Evolutionary conservation across 345 rosid species (phyloP).

Genomic region (Brassica cretica): DNA sequence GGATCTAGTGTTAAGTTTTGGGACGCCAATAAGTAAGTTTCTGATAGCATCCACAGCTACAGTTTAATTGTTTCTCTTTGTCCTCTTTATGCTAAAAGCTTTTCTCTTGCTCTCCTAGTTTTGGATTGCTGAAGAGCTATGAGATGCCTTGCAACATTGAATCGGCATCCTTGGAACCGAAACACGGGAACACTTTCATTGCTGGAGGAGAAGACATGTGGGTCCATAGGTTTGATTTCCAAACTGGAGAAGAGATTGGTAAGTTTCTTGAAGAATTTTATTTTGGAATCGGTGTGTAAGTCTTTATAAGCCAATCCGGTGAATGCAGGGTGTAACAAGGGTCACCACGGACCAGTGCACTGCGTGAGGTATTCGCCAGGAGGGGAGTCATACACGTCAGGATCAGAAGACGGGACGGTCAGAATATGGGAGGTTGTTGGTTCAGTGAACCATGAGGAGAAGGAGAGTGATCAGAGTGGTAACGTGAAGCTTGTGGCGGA

Average conservation of each 20-base stretch:
- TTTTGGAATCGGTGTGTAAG: conserved; percentile 10
- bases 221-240: conserved; percentile 66
- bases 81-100: conserved; percentile 2
- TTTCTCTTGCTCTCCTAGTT: conserved; percentile 47
- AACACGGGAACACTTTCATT: conserved; percentile 52
- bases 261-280: conserved; percentile 20
- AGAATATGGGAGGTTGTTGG: conserved; percentile 61
- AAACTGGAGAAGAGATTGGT: conserved; percentile 72
- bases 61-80: not conserved
- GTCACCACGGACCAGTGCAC: conserved; percentile 98
- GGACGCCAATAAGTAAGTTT: conserved; percentile 94
- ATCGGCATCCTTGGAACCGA: conserved; percentile 74
- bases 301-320: conserved; percentile 19
- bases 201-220: conserved; percentile 80
- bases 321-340: conserved; percentile 88
- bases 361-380: conserved; percentile 91
- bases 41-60: not conserved
- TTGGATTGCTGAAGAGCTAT: conserved; percentile 87
- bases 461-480: conserved; percentile 24
- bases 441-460: conserved; percentile 45
- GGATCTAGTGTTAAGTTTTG: conserved; percentile 93
- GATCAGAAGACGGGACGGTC: conserved; percentile 93
- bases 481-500: conserved; percentile 50
- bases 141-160: conserved; percentile 80
- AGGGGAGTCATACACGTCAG: conserved; percentile 95